Evolutionary conservation across 352 stramenopile genomes (phyloP).

Genomic region (Pythium folliculosum): DNA sequence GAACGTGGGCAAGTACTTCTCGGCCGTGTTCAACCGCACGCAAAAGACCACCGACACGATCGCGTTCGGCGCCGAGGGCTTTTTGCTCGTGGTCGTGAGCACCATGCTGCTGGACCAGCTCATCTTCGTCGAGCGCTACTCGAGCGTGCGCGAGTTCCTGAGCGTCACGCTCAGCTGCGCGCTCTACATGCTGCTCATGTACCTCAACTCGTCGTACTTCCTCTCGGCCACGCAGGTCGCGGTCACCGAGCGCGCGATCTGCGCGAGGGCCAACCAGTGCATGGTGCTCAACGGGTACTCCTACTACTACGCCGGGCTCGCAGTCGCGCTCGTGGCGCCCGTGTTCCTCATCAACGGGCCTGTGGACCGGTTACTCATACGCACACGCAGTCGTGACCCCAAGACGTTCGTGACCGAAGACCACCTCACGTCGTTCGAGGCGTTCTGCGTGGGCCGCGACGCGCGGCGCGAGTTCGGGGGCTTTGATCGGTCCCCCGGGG

Average conservation of each 20-base stretch:
- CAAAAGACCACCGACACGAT: constrained; percentile 29
- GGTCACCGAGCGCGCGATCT: constrained; percentile 19
- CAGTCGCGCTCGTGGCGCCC: constrained; percentile 4
- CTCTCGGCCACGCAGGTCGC: constrained; percentile 15
- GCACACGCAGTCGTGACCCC: background rate
- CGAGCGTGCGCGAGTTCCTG: constrained; percentile 19
- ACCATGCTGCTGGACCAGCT: constrained; percentile 24
- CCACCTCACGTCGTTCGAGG: constrained; percentile 25
- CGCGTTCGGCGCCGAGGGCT: constrained; percentile 23
- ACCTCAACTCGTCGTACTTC: constrained; percentile 8
- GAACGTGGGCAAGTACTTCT: constrained; percentile 25
- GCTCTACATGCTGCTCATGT: constrained; percentile 7
- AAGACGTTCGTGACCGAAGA: background rate
- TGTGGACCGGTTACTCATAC: constrained; percentile 7
- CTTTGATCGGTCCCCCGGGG: background rate
- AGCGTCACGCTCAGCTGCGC: constrained; percentile 15
- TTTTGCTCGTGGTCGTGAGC: constrained; percentile 26
- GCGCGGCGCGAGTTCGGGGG: constrained; percentile 20
- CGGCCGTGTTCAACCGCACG: constrained; percentile 23
- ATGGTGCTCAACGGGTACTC: constrained; percentile 11
- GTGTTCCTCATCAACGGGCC: constrained; percentile 4
- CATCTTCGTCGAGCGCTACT: constrained; percentile 26
- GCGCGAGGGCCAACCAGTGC: constrained; percentile 19
- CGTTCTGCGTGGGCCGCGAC: constrained; percentile 21
- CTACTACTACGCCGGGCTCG: constrained; percentile 18